Evolutionary conservation across 768 basidiomycete genomes (phyloP).

Genomic region (Chalciporus sphaerocephalus): DNA sequence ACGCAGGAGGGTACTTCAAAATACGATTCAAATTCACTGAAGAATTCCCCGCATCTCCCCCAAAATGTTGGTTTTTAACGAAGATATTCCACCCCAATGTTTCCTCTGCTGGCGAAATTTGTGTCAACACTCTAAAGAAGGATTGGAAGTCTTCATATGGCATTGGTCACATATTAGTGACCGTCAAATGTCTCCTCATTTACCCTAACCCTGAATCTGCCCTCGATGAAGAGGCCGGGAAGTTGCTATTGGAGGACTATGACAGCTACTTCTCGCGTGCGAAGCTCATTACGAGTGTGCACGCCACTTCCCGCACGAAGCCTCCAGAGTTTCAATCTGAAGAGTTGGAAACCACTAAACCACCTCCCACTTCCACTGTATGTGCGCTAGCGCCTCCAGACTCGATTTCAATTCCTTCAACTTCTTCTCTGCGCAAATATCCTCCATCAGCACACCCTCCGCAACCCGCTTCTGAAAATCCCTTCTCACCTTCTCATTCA

Average conservation of each 20-base stretch:
- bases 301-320: slow-evolving; percentile 75
- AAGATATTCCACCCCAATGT: slow-evolving; percentile 99
- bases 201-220: slow-evolving; percentile 97
- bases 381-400: slow-evolving; percentile 23
- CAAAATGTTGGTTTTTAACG: slow-evolving; percentile 89
- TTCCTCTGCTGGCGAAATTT: slow-evolving; percentile 85
- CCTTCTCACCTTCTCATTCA: slow-evolving; percentile 39
- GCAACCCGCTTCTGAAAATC: slow-evolving; percentile 36
- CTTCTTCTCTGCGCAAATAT: slow-evolving; percentile 41
- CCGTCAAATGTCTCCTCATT: slow-evolving; percentile 92
- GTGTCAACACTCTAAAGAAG: slow-evolving; percentile 95
- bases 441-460: slow-evolving; percentile 38
- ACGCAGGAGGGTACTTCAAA: slow-evolving; percentile 66
- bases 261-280: slow-evolving; percentile 83
- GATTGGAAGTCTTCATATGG: slow-evolving; percentile 94
- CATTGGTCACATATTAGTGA: slow-evolving; percentile 85
- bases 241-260: slow-evolving; percentile 85
- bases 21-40: slow-evolving; percentile 86
- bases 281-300: slow-evolving; percentile 83
- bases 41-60: slow-evolving; percentile 90
- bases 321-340: slow-evolving; percentile 65
- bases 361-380: slow-evolving; percentile 14
- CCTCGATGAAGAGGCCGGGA: slow-evolving; percentile 93
- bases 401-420: slow-evolving; percentile 39
- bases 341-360: slow-evolving; percentile 18